Evolutionary conservation across 257 asterid genomes (phyloP).

Genomic region (Ocimum tenuiflorum): DNA sequence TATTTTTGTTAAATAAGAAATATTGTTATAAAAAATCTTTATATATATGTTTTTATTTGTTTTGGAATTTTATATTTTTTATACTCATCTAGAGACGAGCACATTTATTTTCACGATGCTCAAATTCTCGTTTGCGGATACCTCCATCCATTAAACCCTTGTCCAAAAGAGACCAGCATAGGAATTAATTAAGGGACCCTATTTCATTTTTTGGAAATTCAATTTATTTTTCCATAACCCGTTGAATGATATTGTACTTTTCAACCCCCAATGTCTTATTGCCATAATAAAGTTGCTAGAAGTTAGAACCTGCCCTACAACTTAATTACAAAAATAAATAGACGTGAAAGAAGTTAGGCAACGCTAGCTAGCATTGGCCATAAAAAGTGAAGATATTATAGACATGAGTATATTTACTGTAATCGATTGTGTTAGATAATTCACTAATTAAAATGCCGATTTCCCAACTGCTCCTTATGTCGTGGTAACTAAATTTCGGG

Average conservation of each 20-base stretch:
- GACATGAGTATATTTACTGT: background rate
- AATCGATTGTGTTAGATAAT: background rate
- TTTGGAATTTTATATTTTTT: too few species aligned
- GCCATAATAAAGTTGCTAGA: background rate
- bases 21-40: too few species aligned
- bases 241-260: background rate
- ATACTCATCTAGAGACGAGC: too few species aligned
- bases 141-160: too few species aligned
- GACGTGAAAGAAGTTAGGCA: background rate
- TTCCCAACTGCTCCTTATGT: background rate
- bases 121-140: too few species aligned
- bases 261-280: background rate
- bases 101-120: too few species aligned
- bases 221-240: background rate
- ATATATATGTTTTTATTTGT: too few species aligned
- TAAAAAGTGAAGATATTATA: background rate
- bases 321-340: background rate
- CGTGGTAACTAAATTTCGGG: too few species aligned
- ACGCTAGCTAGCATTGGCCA: background rate
- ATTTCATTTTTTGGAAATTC: background rate
- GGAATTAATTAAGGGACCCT: background rate
- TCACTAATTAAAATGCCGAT: background rate
- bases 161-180: too few species aligned
- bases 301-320: background rate
- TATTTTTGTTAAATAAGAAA: too few species aligned